A percentile compares a stretch with the other conserved stretches of the same genome.
Evolutionary conservation across 2,329 filamentous ascomycete species (phyloP).

Genomic region (Venturia oleaginea): DNA sequence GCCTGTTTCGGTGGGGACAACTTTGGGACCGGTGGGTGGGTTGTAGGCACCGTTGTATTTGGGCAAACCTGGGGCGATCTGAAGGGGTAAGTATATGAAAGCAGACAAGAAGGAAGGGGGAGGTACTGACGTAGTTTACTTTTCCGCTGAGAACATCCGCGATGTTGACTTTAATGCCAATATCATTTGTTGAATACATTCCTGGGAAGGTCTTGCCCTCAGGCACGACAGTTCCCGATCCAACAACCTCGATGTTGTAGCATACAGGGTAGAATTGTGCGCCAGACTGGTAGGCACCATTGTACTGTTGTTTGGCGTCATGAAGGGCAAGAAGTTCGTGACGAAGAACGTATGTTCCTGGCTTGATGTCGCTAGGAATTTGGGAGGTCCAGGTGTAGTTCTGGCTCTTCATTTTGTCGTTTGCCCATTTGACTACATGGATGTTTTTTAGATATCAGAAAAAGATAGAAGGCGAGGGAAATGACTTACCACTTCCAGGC

Average conservation of each 20-base stretch:
- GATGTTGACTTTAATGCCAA: constrained; percentile 10
- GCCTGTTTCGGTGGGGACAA: neutral
- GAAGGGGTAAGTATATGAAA: neutral
- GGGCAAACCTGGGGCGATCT: neutral
- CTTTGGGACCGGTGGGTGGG: neutral
- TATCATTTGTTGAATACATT: neutral
- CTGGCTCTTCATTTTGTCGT: constrained; percentile 41
- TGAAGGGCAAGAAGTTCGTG: constrained; percentile 46
- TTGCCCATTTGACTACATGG: constrained; percentile 39
- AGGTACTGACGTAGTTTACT: neutral
- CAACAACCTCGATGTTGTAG: constrained; percentile 7
- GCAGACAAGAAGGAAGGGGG: neutral
- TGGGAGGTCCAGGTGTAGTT: constrained; percentile 39
- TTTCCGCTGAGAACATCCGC: neutral
- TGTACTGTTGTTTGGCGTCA: neutral
- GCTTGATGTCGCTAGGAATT: constrained; percentile 34
- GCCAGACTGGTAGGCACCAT: neutral
- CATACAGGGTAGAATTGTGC: constrained; percentile 10
- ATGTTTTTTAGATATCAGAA: neutral
- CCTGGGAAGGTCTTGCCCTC: constrained; percentile 12
- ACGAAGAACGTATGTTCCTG: constrained; percentile 45
- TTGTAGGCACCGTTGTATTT: neutral
- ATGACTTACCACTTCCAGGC: neutral
- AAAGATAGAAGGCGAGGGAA: neutral
- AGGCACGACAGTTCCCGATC: constrained; percentile 2